Evolutionary conservation across 768 basidiomycete species (phyloP), one percentile per base, ranked within the genome.

Genomic region (Naganishia randhawae): DNA sequence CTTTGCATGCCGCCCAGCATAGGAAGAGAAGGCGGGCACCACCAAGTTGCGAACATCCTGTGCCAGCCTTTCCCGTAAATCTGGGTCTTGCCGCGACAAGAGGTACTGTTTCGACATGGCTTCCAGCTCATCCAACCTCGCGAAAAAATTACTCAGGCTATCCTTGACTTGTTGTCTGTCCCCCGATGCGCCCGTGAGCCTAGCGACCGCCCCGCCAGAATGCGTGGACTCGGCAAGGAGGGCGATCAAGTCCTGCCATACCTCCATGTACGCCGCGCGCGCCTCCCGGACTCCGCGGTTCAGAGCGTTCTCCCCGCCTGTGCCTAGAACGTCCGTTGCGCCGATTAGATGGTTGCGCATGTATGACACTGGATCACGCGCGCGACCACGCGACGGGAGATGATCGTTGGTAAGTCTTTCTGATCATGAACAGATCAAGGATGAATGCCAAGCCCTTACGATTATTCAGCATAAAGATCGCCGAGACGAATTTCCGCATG

Each of bases 401-500:
- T n/a, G n/a, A n/a, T n/a, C n/a, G n/a, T n/a, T n/a, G n/a, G n/a
- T n/a, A n/a, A n/a, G n/a, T n/a, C n/a, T n/a, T n/a, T n/a, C n/a
- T n/a, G n/a, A 55, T 37, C n/a, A 41, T 6, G 57, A 55, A 39
- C 39, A 61, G 22, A 13, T 14, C n/a, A n/a, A n/a, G n/a, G n/a
- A 3, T 27, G 10, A 61, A 25, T 35, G 2, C 48, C 50, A 11
- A 41, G 27, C 4, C 67, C 76, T 72, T 50, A 76, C 76, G 62
- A 66, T 79, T 79, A 50, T 79, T 79, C 63, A 79, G 67, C 57
- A 77, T 61, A 66, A 74, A 79, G 1, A 76, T 72, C 17, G 75
- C 71, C 3, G 69, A 71, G 2, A 77, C 70, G 0, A 73, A 73
- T 45, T 65, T 68, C 22, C 71, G 53, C 77, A 79, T 77, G 1